These are phyloP conservation scores for Ogataea saltuana DNA, from an alignment of 805 yeast species.

Conservation along the genomic window DNA sequence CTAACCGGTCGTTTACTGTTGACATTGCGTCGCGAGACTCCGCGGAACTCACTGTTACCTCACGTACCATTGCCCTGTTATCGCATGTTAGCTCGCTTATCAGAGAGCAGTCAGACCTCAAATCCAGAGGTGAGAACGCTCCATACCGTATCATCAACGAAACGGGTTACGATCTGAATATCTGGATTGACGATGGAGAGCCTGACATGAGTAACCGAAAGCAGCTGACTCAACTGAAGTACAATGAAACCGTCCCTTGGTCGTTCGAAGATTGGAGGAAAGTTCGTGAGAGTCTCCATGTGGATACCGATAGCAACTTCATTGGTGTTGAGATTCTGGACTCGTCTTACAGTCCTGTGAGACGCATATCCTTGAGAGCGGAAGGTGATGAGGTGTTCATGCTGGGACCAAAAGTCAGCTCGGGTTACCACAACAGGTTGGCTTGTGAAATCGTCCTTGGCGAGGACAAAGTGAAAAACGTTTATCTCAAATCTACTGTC, in stretches of 20 bases:
- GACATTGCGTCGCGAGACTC: conserved; percentile 74
- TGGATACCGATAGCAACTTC: conserved; percentile 59
- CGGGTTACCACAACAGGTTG: conserved; percentile 65
- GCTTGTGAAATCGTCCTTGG: conserved; percentile 69
- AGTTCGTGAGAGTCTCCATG: conserved; percentile 75
- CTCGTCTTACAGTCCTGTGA: conserved; percentile 54
- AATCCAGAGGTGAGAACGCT: conserved; percentile 73
- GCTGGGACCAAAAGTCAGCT: conserved; percentile 55
- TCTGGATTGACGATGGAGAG: conserved; percentile 68
- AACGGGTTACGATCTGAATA: conserved; percentile 77
- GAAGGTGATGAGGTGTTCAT: conserved; percentile 83
- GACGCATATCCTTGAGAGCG: conserved; percentile 63
- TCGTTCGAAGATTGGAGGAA: conserved; percentile 92
- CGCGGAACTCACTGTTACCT: conserved; percentile 79
- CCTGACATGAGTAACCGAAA: conserved; percentile 27
- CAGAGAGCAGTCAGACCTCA: conserved; percentile 52
- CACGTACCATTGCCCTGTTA: conserved; percentile 75
- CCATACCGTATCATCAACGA: conserved; percentile 83
- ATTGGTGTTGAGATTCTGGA: conserved; percentile 64
- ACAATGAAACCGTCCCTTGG: conserved; percentile 68
- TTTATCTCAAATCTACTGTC: conserved; percentile 76
- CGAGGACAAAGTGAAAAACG: conserved; percentile 75
- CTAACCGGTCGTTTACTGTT: conserved; percentile 52
- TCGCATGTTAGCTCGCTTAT: conserved; percentile 67
- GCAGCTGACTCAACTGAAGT: conserved; percentile 41